Conservation (phyloP, 2,329 filamentous ascomycete genomes). For the Davidsoniella virescens region DNA sequence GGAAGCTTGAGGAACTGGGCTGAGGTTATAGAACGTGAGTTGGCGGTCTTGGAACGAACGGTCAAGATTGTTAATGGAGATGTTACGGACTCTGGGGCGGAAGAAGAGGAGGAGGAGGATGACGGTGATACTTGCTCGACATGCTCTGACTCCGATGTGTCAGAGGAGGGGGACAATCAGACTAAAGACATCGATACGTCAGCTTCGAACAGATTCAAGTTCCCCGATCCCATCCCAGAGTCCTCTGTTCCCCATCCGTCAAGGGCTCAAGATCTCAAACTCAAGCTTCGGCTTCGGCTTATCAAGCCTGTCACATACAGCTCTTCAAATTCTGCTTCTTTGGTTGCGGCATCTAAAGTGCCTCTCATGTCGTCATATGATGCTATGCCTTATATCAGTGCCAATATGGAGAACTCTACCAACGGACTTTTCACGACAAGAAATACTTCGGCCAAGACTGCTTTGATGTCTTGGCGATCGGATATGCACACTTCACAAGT, state of each 20-base stretch:
- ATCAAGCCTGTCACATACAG: too few species aligned
- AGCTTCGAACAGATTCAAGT: not conserved
- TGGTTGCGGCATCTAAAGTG: not conserved
- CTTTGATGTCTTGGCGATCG: not conserved
- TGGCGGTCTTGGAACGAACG: constrained; percentile 48
- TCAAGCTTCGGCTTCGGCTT: too few species aligned
- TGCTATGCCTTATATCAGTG: not conserved
- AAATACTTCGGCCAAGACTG: not conserved
- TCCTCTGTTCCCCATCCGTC: too few species aligned
- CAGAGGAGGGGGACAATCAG: too few species aligned
- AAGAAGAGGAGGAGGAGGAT: constrained; percentile 10
- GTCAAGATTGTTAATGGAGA: constrained; percentile 27
- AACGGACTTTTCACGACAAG: too few species aligned
- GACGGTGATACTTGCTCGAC: not conserved
- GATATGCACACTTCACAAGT: not conserved
- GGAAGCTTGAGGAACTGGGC: constrained; percentile 79
- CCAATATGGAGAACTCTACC: too few species aligned
- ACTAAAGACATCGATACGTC: not conserved
- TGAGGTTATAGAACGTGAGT: constrained; percentile 58
- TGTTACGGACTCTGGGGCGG: not conserved
- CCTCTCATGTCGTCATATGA: not conserved
- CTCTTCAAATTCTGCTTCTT: not conserved
- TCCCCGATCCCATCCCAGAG: not conserved
- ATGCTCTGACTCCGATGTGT: too few species aligned
- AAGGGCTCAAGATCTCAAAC: too few species aligned